These are phyloP conservation scores for Kregervanrija delftensis DNA, from an alignment of 805 yeast species.

Conservation along the genomic window DNA sequence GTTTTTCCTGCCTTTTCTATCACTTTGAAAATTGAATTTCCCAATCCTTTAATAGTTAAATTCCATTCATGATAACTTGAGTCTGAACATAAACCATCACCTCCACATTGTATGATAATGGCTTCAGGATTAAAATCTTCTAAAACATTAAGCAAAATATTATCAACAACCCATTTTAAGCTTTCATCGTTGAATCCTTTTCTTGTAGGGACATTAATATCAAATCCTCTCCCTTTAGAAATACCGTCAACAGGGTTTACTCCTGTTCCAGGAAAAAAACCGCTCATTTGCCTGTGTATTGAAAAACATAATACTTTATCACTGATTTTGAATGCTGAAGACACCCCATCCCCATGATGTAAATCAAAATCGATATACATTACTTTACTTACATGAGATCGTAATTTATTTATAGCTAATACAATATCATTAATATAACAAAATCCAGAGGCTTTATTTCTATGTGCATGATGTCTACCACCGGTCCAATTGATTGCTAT, in stretches of 20 bases:
- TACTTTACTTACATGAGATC: constrained; percentile 39
- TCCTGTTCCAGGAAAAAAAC: constrained; percentile 75
- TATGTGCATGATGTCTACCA: constrained; percentile 66
- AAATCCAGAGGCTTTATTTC: constrained; percentile 55
- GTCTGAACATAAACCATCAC: constrained; percentile 68
- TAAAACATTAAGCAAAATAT: constrained; percentile 38
- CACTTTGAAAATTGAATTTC: constrained; percentile 25
- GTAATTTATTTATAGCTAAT: constrained; percentile 43
- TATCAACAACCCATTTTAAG: constrained; percentile 30
- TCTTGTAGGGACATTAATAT: constrained; percentile 48
- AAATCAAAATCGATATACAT: constrained; percentile 66
- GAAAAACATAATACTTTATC: constrained; percentile 55
- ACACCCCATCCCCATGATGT: constrained; percentile 82
- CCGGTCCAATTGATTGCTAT: constrained; percentile 70
- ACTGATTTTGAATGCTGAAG: constrained; percentile 51
- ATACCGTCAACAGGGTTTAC: constrained; percentile 29
- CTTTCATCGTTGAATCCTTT: constrained; percentile 48
- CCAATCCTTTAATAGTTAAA: constrained; percentile 46
- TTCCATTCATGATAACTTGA: constrained; percentile 59
- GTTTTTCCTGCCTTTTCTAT: constrained; percentile 24
- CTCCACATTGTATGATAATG: constrained; percentile 63
- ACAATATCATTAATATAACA: constrained; percentile 70
- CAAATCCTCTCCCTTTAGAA: constrained; percentile 31
- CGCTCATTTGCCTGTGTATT: constrained; percentile 55
- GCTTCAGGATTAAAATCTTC: constrained; percentile 38